Base-by-base conservation (phyloP, 208 protist genomes). In the Trypanosoma avium region DNA sequence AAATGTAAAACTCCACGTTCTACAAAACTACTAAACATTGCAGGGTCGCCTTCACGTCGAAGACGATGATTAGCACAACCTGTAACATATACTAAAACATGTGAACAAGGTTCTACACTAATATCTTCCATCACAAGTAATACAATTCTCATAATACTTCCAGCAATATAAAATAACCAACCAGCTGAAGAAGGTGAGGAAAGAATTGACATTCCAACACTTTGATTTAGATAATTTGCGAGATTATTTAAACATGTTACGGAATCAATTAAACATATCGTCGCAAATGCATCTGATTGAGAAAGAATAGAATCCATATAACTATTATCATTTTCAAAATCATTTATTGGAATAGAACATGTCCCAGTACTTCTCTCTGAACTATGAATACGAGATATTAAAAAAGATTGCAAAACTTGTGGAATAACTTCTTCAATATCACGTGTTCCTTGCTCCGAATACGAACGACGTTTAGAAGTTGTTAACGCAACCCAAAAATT, bases 121-220 rank as follows among this genome's bases (percentile, higher is more conserved):
- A 58, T 2, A 17, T 76, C 75, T 27, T 92, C 79, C 29, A 93
- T 67, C 27, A 61, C 50, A 42, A 67, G 64, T 57, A 89, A 60
- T 36, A 90, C 75, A 15, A 78, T 62, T 9, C 79, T 66, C 45
- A 88, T 74, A 3, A 92, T 61, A 10, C 59, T 67, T 13, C 81
- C 86, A 5, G 82, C 78, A 46, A 91, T 17, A 67, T 88, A 92
- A 73, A 92, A 92, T 21, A 95, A 67, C 86, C 89, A 95, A 15
- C 75, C 80, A 0, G 80, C 82, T n/a, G 75, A 75, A n/a, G 63
- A 55, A n/a, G 81, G 63, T 47, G 69, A 86, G 26, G 78, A 76
- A 26, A 93, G 61, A 42, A 91, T 69, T 5, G 61, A 65, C 17
- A 78, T 71, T 9, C 81, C 84, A 19, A 93, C 67, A 0, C 36